Conservation (phyloP, 2,329 filamentous ascomycete species). For the Claviceps africana region DNA sequence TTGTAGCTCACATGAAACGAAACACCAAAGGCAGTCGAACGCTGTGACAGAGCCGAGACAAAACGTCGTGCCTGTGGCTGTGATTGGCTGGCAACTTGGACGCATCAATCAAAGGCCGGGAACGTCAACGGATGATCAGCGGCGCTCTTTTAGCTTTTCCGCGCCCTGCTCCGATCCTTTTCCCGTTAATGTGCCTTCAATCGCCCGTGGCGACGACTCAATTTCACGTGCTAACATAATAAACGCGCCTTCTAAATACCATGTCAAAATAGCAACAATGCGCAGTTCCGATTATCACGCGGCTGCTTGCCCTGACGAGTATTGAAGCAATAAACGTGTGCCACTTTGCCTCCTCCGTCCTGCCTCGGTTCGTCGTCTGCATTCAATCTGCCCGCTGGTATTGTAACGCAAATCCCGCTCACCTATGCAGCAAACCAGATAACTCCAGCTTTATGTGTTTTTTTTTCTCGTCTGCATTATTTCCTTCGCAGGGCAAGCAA, state of each 20-base stretch:
- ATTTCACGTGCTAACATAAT: background rate
- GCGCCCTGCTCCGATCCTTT: too few relatives aligned
- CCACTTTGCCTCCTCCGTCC: background rate
- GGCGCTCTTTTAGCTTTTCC: background rate
- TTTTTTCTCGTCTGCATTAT: background rate
- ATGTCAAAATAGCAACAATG: background rate
- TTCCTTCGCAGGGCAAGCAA: background rate
- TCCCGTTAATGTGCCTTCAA: background rate
- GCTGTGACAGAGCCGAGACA: background rate
- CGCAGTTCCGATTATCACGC: background rate
- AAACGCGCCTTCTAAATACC: background rate
- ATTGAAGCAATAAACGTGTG: background rate
- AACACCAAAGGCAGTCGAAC: too few relatives aligned
- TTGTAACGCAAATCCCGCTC: slow-evolving; percentile 1
- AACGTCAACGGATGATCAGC: background rate
- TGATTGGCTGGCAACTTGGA: background rate
- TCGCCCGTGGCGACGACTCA: background rate
- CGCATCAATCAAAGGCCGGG: background rate
- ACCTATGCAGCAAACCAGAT: background rate
- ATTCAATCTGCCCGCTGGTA: background rate
- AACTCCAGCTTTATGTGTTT: background rate
- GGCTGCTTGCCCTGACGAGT: background rate
- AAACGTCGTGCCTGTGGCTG: background rate
- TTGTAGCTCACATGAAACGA: too few relatives aligned
- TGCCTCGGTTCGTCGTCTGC: background rate